Evolutionary conservation across 345 rosid species (phyloP).

Genomic region (Boechera stricta): DNA sequence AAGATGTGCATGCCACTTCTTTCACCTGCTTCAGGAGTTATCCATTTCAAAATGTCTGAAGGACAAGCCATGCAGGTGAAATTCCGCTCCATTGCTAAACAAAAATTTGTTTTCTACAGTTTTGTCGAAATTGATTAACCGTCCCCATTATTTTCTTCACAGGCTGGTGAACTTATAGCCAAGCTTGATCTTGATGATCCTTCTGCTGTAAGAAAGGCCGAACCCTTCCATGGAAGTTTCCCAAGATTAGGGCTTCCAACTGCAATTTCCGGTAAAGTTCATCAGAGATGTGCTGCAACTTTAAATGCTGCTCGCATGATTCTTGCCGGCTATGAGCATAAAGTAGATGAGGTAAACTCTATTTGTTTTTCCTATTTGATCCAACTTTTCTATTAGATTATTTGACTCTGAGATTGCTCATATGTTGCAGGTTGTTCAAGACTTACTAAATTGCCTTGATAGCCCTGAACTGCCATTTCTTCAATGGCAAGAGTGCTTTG

Average conservation of each 20-base stretch:
- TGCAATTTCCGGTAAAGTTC: constrained; percentile 94
- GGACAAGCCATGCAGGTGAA: constrained; percentile 99
- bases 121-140: constrained; percentile 14
- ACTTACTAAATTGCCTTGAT: constrained; percentile 87
- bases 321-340: constrained; percentile 97
- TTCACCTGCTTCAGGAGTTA: constrained; percentile 94
- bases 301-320: constrained; percentile 94
- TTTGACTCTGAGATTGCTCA: constrained; percentile 28
- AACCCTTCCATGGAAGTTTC: constrained; percentile 91
- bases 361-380: constrained; percentile 11
- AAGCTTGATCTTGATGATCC: constrained; percentile 97
- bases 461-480: constrained; percentile 98
- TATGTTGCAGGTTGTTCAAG: constrained; percentile 81
- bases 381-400: constrained; percentile 8
- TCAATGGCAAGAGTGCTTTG: constrained; percentile 98
- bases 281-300: constrained; percentile 98
- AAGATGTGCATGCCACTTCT: constrained; percentile 99
- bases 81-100: neutral
- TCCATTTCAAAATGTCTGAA: constrained; percentile 87
- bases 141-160: constrained; percentile 37
- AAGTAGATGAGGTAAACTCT: constrained; percentile 78
- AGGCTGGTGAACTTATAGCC: constrained; percentile 99
- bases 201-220: constrained; percentile 98
- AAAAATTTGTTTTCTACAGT: neutral
- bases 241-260: constrained; percentile 92